A percentile compares a stretch with the other conserved stretches of the same genome.
Evolutionary conservation across 164 flowering plant species (phyloP).

Genomic region (Annona squamosa): DNA sequence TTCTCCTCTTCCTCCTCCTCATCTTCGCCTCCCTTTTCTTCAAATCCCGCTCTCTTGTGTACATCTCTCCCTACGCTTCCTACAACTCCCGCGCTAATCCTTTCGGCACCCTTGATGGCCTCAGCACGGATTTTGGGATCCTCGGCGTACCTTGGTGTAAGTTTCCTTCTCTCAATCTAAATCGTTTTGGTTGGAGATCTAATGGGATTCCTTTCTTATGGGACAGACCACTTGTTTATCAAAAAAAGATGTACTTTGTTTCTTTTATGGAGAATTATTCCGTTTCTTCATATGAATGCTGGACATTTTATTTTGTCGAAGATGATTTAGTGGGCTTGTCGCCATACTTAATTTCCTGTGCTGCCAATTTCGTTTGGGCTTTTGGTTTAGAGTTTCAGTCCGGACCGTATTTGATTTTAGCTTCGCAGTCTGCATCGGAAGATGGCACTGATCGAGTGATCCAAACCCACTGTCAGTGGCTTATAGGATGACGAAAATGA

Average conservation of each 20-base stretch:
- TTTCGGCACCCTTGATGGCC: constrained; percentile 51
- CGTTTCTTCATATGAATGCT: no score
- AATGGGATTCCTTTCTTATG: background rate
- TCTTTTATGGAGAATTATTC: background rate
- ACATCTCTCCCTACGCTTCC: constrained; percentile 41
- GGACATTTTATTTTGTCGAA: no score
- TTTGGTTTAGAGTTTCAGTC: no score
- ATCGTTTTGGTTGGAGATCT: background rate
- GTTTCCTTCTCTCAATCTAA: constrained; percentile 14
- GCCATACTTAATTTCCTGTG: no score
- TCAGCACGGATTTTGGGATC: constrained; percentile 74
- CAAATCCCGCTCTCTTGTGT: constrained; percentile 39
- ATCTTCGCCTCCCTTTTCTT: constrained; percentile 28
- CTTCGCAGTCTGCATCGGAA: no score
- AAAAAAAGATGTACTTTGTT: background rate
- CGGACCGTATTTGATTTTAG: no score
- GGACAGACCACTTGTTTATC: no score
- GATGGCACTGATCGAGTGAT: no score
- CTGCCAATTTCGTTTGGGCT: no score
- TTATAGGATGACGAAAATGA: no score
- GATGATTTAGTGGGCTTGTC: no score
- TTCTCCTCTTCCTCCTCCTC: constrained; percentile 18
- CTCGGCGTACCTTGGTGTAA: constrained; percentile 99
- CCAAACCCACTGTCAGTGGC: no score
- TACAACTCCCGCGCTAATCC: constrained; percentile 36